Evolutionary conservation across 73 alveolate species (phyloP).

Genomic region (Symbiodinium pilosum): DNA sequence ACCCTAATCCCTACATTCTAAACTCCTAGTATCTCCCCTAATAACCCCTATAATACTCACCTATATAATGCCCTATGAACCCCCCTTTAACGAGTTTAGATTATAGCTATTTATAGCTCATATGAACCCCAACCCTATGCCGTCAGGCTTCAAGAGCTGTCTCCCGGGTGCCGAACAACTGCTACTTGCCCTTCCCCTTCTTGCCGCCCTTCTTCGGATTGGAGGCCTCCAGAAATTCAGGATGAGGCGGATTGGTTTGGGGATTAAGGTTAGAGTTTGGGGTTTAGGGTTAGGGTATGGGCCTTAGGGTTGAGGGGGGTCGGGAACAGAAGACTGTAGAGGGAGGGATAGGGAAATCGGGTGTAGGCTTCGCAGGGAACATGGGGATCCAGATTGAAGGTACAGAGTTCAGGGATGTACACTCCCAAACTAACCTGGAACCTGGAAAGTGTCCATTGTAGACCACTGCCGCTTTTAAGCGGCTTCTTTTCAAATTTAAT

Average conservation of each 20-base stretch:
- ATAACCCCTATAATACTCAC: not conserved
- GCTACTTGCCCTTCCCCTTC: not conserved
- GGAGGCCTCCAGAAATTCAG: not conserved
- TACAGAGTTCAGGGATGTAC: not conserved
- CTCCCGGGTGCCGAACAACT: not conserved
- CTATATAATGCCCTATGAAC: not conserved
- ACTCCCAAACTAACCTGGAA: too few species aligned
- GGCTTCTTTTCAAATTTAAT: too few species aligned
- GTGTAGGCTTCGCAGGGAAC: not conserved
- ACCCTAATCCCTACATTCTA: not conserved
- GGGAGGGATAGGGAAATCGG: not conserved
- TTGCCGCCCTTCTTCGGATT: slow-evolving; percentile 20
- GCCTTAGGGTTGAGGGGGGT: not conserved
- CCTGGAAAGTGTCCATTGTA: too few species aligned
- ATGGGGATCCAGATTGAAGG: not conserved
- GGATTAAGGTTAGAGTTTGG: not conserved
- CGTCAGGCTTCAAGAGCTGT: not conserved
- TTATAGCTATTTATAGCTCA: not conserved
- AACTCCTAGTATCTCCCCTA: too few species aligned
- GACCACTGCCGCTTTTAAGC: too few species aligned
- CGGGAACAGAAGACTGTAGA: too few species aligned
- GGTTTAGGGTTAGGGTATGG: not conserved
- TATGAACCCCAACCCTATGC: not conserved
- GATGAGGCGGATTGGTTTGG: not conserved
- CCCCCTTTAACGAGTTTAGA: not conserved